These are phyloP conservation scores for Pelargonium fulgidum DNA, from an alignment of 441 rosid species.

Conservation along the genomic window DNA sequence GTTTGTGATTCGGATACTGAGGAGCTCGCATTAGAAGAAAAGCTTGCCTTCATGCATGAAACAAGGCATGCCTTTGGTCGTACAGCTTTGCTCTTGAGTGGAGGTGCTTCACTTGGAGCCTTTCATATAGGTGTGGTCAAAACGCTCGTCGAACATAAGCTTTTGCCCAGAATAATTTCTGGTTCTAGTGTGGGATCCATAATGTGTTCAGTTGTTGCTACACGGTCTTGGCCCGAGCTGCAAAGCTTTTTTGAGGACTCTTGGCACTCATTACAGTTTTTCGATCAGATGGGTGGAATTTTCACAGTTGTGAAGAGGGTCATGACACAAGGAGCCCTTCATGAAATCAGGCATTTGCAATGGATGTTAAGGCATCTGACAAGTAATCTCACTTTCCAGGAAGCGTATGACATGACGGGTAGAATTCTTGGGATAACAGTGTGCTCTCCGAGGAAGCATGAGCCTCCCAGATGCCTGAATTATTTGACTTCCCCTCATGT, in stretches of 20 bases:
- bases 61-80: constrained; percentile 93
- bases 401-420: constrained; percentile 94
- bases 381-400: constrained; percentile 90
- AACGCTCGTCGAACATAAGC: constrained; percentile 79
- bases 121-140: constrained; percentile 81
- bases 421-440: constrained; percentile 87
- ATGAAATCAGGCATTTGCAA: constrained; percentile 79
- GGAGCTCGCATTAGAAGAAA: constrained; percentile 82
- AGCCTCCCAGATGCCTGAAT: constrained; percentile 94
- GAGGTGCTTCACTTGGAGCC: constrained; percentile 95
- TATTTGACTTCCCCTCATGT: constrained; percentile 95
- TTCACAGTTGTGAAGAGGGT: constrained; percentile 73
- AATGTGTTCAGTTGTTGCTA: constrained; percentile 69
- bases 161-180: constrained; percentile 77
- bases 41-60: constrained; percentile 88
- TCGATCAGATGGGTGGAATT: constrained; percentile 84
- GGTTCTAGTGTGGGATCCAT: constrained; percentile 95
- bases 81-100: constrained; percentile 89
- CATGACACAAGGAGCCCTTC: constrained; percentile 79
- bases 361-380: constrained; percentile 81
- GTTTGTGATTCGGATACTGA: constrained; percentile 76
- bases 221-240: constrained; percentile 92
- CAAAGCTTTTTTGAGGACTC: constrained; percentile 82
- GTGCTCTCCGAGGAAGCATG: constrained; percentile 97
- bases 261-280: constrained; percentile 68